Percentiles rank a stretch among this genome's conserved stretches.
These are phyloP conservation scores for Sonneratia caseolaris DNA, from an alignment of 345 rosid genomes.

Conservation along the genomic window DNA sequence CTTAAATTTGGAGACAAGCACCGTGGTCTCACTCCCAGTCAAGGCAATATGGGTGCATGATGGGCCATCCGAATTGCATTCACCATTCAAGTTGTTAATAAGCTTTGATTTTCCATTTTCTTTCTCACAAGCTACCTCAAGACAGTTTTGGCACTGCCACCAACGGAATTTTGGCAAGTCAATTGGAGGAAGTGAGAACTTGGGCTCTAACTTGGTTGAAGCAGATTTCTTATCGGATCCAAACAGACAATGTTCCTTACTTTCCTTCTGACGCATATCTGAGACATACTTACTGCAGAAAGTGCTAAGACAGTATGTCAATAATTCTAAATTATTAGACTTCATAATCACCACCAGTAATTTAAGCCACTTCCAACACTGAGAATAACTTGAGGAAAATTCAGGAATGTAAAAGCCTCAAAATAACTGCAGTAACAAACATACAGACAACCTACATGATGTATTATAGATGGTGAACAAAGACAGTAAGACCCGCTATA, in stretches of 20 bases:
- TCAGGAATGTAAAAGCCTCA: background rate
- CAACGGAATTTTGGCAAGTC: conserved; percentile 16
- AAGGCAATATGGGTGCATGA: conserved; percentile 3
- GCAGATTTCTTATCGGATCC: conserved; percentile 2
- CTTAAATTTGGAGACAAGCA: conserved; percentile 8
- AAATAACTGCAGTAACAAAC: background rate
- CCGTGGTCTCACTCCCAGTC: conserved; percentile 10
- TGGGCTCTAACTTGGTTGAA: conserved; percentile 2
- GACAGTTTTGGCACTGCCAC: conserved; percentile 16
- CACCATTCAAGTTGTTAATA: background rate
- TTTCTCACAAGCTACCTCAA: conserved; percentile 3
- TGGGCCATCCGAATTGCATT: conserved; percentile 9
- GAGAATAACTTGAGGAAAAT: background rate
- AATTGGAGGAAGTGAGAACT: conserved; percentile 13
- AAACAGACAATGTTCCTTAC: conserved; percentile 10
- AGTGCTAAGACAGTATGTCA: background rate
- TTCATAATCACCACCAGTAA: background rate
- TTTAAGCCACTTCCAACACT: background rate
- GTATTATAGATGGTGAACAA: background rate
- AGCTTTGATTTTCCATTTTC: conserved; percentile 3
- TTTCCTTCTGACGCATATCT: conserved; percentile 15
- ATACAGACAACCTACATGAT: background rate
- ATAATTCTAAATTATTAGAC: background rate
- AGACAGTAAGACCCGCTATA: background rate
- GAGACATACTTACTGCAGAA: conserved; percentile 19